phyloP scores from a whole-genome alignment of 306 rosid genomes.

The cucumber (Cucumis sativus) region Cucumber_9930_V3 NC_026655.2:10527501-10528000 shows the following conservation, averaged over 20 bases:
- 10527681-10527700: slow-evolving; percentile 92
- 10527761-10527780: slow-evolving; percentile 8
- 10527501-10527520: not conserved
- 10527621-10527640: slow-evolving; percentile 93
- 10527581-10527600: slow-evolving; percentile 82
- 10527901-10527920: slow-evolving; percentile 97
- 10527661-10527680: slow-evolving; percentile 90
- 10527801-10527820: not conserved
- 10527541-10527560: slow-evolving; percentile 38
- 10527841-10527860: not conserved
- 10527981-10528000: slow-evolving; percentile 93
- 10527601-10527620: slow-evolving; percentile 90
- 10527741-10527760: slow-evolving; percentile 42
- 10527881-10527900: slow-evolving; percentile 93
- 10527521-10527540: not conserved
- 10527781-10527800: not conserved
- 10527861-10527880: not conserved
- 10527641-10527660: slow-evolving; percentile 83
- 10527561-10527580: slow-evolving; percentile 97
- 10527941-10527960: slow-evolving; percentile 70
- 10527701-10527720: slow-evolving; percentile 85
- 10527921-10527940: slow-evolving; percentile 66
- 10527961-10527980: slow-evolving; percentile 78
- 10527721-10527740: slow-evolving; percentile 84
- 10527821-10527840: not conserved